phyloP scores from a whole-genome alignment of 352 stramenopile genomes.

The Blastocystis sp. region DNA sequence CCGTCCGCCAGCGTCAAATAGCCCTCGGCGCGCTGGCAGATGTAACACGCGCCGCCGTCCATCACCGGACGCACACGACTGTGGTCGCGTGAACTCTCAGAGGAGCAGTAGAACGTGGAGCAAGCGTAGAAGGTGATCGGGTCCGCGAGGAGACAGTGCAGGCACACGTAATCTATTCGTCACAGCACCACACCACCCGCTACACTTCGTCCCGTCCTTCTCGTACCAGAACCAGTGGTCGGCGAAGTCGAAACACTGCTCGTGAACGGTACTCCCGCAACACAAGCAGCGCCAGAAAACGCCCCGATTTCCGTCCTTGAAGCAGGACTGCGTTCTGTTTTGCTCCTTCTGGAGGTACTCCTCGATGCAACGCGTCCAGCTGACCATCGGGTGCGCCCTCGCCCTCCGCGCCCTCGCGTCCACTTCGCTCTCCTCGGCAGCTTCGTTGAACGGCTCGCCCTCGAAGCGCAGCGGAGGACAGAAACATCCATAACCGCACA shows the following conservation, averaged over 20 bases:
- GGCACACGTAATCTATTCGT: conserved; percentile 50
- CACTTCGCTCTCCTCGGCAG: not conserved
- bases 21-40: conserved; percentile 1
- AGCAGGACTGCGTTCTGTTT: not conserved
- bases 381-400: not conserved
- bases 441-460: not conserved
- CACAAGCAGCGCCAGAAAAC: conserved; percentile 54
- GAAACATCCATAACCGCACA: conserved; percentile 4
- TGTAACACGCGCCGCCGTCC: not conserved
- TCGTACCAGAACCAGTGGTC: conserved; percentile 55
- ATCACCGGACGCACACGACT: not conserved
- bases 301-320: not conserved
- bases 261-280: conserved; percentile 25
- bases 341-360: not conserved
- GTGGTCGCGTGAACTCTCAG: not conserved
- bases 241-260: conserved; percentile 54
- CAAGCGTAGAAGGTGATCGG: conserved; percentile 9
- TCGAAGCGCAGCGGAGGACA: not conserved
- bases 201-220: conserved; percentile 25
- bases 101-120: not conserved
- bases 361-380: not conserved
- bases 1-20: conserved; percentile 37
- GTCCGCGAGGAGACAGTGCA: conserved; percentile 28
- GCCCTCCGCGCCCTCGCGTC: too few relatives aligned
- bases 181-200: not conserved